phyloP scores from a whole-genome alignment of 2,329 filamentous ascomycete genomes.

The Epichloe sp. region DNA sequence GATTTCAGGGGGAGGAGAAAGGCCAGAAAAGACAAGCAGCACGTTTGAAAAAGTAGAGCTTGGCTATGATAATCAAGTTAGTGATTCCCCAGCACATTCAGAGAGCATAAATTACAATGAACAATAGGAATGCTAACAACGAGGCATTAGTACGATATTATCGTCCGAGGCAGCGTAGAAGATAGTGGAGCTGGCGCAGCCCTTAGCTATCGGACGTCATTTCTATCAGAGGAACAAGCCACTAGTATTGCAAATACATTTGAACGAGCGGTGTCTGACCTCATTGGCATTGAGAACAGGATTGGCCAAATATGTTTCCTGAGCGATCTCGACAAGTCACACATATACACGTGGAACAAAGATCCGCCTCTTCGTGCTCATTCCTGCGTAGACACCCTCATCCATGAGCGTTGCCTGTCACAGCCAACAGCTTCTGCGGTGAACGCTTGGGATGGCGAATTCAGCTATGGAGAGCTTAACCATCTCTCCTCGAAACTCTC shows the following conservation, averaged over 20 bases:
- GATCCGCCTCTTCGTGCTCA: background rate
- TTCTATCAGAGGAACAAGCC: background rate
- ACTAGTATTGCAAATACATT: background rate
- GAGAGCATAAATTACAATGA: too few relatives aligned
- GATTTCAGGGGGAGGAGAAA: too few relatives aligned
- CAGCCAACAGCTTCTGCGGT: background rate
- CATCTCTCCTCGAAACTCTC: conserved; percentile 2
- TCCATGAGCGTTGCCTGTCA: background rate
- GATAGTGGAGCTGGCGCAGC: background rate
- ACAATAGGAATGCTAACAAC: too few relatives aligned
- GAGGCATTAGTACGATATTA: background rate
- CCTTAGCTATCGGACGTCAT: background rate
- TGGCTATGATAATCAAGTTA: background rate
- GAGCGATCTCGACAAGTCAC: background rate
- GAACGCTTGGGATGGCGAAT: conserved; percentile 24
- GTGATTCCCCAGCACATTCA: too few relatives aligned
- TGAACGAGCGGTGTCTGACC: background rate
- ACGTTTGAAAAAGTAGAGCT: too few relatives aligned
- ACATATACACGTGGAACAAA: background rate
- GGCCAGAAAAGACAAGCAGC: too few relatives aligned
- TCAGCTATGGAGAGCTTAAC: conserved; percentile 21
- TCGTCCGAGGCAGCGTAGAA: background rate
- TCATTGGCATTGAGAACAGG: background rate
- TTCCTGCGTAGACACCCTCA: background rate
- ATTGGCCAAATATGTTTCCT: background rate